These are phyloP conservation scores for Colletotrichum sp. DNA, from an alignment of 2,329 filamentous ascomycete species.

Conservation along the genomic window DNA sequence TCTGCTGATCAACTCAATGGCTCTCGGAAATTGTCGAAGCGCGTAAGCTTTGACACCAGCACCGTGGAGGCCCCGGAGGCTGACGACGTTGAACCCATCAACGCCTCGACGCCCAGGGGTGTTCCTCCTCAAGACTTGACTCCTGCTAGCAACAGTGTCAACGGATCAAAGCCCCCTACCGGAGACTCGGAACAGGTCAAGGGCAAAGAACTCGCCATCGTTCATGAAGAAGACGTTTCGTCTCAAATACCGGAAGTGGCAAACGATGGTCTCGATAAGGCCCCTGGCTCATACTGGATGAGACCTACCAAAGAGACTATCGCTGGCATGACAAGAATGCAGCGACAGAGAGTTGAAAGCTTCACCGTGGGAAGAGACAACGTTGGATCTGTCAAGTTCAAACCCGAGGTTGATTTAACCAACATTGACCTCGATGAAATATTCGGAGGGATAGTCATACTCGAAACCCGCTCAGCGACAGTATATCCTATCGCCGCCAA, in stretches of 20 bases:
- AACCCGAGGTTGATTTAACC: conserved; percentile 81
- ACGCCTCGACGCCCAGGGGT: neutral
- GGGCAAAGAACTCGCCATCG: conserved; percentile 78
- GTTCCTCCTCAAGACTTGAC: neutral
- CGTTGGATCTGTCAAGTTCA: conserved; percentile 83
- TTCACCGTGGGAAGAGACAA: conserved; percentile 85
- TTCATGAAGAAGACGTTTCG: conserved; percentile 71
- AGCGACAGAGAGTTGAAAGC: conserved; percentile 74
- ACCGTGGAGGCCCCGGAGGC: conserved; percentile 42
- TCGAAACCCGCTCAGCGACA: conserved; percentile 80
- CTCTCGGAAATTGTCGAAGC: conserved; percentile 72
- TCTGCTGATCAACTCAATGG: conserved; percentile 44
- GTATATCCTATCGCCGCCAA: conserved; percentile 80
- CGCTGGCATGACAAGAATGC: conserved; percentile 77
- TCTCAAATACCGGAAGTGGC: conserved; percentile 30
- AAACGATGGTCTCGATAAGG: conserved; percentile 41
- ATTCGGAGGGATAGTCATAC: conserved; percentile 75
- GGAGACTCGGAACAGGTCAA: conserved; percentile 73
- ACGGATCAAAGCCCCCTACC: conserved; percentile 29
- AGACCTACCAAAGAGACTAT: conserved; percentile 77
- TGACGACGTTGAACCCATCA: conserved; percentile 1
- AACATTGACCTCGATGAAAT: conserved; percentile 82
- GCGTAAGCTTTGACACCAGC: conserved; percentile 88
- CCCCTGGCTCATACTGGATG: conserved; percentile 87
- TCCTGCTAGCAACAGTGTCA: neutral